Evolutionary conservation across 768 basidiomycete species (phyloP), one percentile per base, ranked within the genome.

Genomic region (Termitomyces sp.): DNA sequence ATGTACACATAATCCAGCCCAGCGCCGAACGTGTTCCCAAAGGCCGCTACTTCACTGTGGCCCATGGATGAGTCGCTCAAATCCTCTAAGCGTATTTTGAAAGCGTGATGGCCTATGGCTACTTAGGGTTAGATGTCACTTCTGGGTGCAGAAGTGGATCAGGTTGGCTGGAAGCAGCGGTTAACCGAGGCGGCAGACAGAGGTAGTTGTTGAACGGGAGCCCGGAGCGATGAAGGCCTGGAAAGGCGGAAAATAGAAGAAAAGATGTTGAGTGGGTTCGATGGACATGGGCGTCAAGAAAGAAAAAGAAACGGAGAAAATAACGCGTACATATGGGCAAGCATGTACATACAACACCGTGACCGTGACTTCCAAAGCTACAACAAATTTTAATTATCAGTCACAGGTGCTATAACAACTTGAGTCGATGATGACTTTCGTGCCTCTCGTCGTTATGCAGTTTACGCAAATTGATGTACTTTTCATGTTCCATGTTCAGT

Each of bases 81-180:
- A 64, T 64, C 59, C 70, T 71, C 58, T 61, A 69, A 75, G 72
- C 69, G 61, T 47, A 9, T 64, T 61, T 47, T 54, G 69, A 68
- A 70, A 67, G 69, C 63, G 50, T 72, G 56, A 56, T 62, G 63
- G 68, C 72, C 75, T 66, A 65, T 65, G 65, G 60, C 67, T 65
- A 68, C 75, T 78, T 85, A 84, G 81, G 83, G 83, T 85, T 85
- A 84, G 80, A 79, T 75, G 70, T 71, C 80, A 79, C 79, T 75
- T 70, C 72, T 66, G 53, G 63, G 67, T 66, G 66, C 64, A 68
- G 68, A 69, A 72, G 75, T 75, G 77, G 72, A 77, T 73, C 77
- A 69, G 70, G 64, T 79, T 80, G 73, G 72, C 77, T 82, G 80
- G 80, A 77, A 79, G 73, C 68, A 72, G 73, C 59, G 61, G 69